Conservation (phyloP, 192 early-diverging fungal species). For the Funneliformis mosseae region DNA sequence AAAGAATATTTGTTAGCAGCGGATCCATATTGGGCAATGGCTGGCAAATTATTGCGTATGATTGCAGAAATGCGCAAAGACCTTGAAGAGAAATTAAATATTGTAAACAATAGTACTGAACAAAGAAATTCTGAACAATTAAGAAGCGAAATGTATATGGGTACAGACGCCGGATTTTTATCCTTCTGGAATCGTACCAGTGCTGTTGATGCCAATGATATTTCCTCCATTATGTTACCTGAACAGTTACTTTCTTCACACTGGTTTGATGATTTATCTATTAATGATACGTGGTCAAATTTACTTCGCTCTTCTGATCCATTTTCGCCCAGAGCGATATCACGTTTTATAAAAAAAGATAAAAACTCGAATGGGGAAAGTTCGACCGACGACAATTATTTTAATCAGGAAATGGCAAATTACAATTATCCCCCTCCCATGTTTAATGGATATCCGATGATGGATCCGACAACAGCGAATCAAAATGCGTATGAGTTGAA, state of each 20-base stretch:
- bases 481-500: neutral
- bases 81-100: neutral
- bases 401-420: neutral
- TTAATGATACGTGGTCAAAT: constrained; percentile 1
- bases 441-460: neutral
- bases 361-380: neutral
- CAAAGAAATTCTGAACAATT: neutral
- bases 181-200: constrained; percentile 9
- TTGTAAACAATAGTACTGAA: too few species aligned
- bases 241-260: constrained; percentile 1
- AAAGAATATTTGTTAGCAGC: constrained; percentile 46
- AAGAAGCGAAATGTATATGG: neutral
- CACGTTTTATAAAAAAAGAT: neutral
- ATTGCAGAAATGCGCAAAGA: constrained; percentile 1
- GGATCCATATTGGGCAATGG: constrained; percentile 56
- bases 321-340: neutral
- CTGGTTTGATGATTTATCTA: neutral
- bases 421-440: neutral
- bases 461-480: neutral
- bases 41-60: constrained; percentile 43
- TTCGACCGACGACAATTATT: neutral
- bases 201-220: neutral
- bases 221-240: neutral
- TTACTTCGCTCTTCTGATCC: constrained; percentile 5
- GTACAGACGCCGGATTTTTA: constrained; percentile 19